phyloP scores from a whole-genome alignment of 2,329 filamentous ascomycete species.

The Mariannaea sp. region DNA sequence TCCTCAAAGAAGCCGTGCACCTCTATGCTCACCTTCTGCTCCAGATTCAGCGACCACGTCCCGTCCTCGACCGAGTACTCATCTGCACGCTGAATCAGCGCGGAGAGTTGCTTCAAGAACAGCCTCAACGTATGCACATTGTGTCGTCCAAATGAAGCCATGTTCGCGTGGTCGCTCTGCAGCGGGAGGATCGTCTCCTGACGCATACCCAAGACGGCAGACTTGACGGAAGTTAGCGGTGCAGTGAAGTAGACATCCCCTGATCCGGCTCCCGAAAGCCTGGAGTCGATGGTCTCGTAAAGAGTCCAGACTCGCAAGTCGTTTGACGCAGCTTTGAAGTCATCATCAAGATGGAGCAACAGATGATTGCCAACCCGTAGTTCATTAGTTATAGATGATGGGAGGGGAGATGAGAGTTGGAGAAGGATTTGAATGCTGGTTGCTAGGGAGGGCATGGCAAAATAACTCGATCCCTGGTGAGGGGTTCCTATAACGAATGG shows the following conservation, averaged over 20 bases:
- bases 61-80: slow-evolving; percentile 36
- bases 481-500: slow-evolving; percentile 55
- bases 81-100: slow-evolving; percentile 43
- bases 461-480: slow-evolving; percentile 66
- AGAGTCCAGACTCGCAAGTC: slow-evolving; percentile 67
- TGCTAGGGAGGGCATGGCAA: slow-evolving; percentile 62
- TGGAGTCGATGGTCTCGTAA: slow-evolving; percentile 66
- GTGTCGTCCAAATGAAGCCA: slow-evolving; percentile 57
- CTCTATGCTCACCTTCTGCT: slow-evolving; percentile 61
- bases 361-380: slow-evolving; percentile 56
- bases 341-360: slow-evolving; percentile 56
- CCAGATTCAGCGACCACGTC: slow-evolving; percentile 54
- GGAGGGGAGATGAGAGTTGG: slow-evolving; percentile 56
- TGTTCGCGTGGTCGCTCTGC: slow-evolving; percentile 60
- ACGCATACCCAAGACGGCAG: slow-evolving; percentile 55
- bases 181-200: slow-evolving; percentile 58
- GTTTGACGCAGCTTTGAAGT: slow-evolving; percentile 60
- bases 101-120: slow-evolving; percentile 44
- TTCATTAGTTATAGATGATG: slow-evolving; percentile 54
- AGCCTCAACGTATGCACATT: slow-evolving; percentile 54
- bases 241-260: slow-evolving; percentile 62
- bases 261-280: slow-evolving; percentile 51
- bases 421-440: slow-evolving; percentile 59
- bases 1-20: slow-evolving; percentile 65
- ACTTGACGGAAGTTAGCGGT: slow-evolving; percentile 63